Conservation (phyloP, 352 stramenopile genomes). For the Phytophthora capsici region DNA sequence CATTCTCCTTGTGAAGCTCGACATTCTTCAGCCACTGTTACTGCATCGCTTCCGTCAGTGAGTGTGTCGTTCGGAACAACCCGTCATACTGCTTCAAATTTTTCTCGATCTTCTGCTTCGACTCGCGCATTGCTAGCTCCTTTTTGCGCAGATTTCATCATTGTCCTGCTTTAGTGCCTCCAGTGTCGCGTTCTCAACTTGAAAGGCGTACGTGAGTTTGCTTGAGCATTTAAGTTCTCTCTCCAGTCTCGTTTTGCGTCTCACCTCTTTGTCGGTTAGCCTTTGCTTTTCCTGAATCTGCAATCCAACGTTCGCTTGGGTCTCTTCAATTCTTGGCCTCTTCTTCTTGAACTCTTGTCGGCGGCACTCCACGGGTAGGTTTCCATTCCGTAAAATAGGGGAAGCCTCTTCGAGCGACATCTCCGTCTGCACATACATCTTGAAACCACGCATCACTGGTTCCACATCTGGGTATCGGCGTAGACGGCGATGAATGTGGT, state of each 20-base stretch:
- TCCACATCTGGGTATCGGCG: too few species aligned
- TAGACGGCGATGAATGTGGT: too few species aligned
- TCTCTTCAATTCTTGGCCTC: slow-evolving; percentile 75
- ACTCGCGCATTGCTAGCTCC: slow-evolving; percentile 76
- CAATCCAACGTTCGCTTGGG: slow-evolving; percentile 40
- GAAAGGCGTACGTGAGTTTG: slow-evolving; percentile 57
- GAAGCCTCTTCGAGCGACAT: too few species aligned
- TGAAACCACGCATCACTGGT: too few species aligned
- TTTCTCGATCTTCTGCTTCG: slow-evolving; percentile 90
- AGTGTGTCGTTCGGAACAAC: slow-evolving; percentile 82
- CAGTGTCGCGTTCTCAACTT: slow-evolving; percentile 47
- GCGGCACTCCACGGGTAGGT: too few species aligned
- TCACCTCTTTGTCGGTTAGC: slow-evolving; percentile 61
- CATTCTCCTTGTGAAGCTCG: slow-evolving; percentile 81
- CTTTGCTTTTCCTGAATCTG: slow-evolving; percentile 74
- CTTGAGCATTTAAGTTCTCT: slow-evolving; percentile 81
- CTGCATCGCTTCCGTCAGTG: slow-evolving; percentile 82
- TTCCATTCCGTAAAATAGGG: too few species aligned
- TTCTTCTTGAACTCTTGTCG: slow-evolving; percentile 68
- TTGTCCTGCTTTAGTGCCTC: slow-evolving; percentile 61
- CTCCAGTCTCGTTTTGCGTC: slow-evolving; percentile 71
- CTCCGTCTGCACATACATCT: too few species aligned
- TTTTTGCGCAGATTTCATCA: slow-evolving; percentile 70
- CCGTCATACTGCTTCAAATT: slow-evolving; percentile 89
- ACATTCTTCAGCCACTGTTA: slow-evolving; percentile 86